Evolutionary conservation across 331 rosid genomes (phyloP).

Genomic region (Saraca asoca): DNA sequence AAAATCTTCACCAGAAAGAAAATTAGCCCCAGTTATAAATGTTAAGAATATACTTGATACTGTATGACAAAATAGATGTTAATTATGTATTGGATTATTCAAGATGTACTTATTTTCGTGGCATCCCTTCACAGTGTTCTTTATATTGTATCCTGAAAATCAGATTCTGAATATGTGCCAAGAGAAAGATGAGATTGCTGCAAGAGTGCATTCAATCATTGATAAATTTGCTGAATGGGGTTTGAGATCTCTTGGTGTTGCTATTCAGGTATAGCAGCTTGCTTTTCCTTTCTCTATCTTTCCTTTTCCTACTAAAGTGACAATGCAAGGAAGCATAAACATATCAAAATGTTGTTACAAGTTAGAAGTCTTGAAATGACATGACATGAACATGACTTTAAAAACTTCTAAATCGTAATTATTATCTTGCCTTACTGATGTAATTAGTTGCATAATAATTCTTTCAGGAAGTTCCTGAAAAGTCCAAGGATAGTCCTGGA

Average conservation of each 20-base stretch:
- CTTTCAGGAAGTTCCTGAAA: constrained; percentile 72
- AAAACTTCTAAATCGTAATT: too few relatives aligned
- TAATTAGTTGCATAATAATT: constrained; percentile 21
- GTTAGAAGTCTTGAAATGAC: too few relatives aligned
- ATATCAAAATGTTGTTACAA: too few relatives aligned
- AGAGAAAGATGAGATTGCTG: constrained; percentile 66
- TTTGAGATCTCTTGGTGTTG: constrained; percentile 80
- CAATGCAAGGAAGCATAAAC: too few relatives aligned
- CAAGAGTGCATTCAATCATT: constrained; percentile 63
- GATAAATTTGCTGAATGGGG: constrained; percentile 96
- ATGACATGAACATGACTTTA: not conserved
- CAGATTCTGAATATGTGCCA: constrained; percentile 72
- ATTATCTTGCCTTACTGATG: constrained; percentile 27
- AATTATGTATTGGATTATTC: too few relatives aligned
- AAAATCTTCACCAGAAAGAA: too few relatives aligned
- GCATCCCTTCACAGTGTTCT: constrained; percentile 17
- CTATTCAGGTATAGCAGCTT: constrained; percentile 63
- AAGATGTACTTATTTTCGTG: too few relatives aligned
- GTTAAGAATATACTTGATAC: too few relatives aligned
- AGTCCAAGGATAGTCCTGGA: constrained; percentile 68
- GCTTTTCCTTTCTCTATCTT: constrained; percentile 20
- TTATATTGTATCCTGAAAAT: constrained; percentile 27
- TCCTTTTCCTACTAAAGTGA: too few relatives aligned
- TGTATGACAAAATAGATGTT: too few relatives aligned
- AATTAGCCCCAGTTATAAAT: too few relatives aligned